These are phyloP conservation scores for Astragalus glycyphyllos DNA, from an alignment of 306 rosid species.

Conservation along the genomic window DNA sequence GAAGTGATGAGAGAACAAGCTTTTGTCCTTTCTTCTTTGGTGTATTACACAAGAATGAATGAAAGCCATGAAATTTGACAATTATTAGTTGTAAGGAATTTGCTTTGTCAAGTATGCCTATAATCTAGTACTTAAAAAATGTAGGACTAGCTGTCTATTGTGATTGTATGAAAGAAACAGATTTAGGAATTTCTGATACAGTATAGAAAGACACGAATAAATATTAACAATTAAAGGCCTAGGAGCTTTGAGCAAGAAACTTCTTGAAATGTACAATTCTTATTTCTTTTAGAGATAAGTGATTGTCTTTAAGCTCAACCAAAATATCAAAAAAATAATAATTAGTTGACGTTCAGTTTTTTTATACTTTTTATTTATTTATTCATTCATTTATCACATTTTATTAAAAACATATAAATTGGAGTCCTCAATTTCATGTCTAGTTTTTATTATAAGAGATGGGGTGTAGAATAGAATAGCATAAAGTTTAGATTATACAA, in stretches of 20 bases:
- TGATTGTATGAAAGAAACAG: constrained; percentile 9
- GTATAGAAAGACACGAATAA: no score
- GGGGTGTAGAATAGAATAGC: no score
- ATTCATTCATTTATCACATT: no score
- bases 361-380: no score
- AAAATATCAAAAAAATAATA: background rate
- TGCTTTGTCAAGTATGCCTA: background rate
- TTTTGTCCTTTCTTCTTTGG: background rate
- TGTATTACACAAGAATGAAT: background rate
- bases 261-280: constrained; percentile 14
- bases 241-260: constrained; percentile 12
- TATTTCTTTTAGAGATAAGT: background rate
- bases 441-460: no score
- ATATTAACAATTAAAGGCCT: background rate
- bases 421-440: no score
- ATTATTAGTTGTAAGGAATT: constrained; percentile 19
- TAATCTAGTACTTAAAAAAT: background rate
- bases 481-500: no score
- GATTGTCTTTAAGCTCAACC: background rate
- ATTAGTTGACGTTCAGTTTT: no score
- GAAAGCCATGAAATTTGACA: background rate
- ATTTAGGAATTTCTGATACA: background rate
- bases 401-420: no score
- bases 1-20: background rate
- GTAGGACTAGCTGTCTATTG: background rate